Conservation (phyloP, 345 rosid genomes). For the Reutealis trisperma region DNA sequence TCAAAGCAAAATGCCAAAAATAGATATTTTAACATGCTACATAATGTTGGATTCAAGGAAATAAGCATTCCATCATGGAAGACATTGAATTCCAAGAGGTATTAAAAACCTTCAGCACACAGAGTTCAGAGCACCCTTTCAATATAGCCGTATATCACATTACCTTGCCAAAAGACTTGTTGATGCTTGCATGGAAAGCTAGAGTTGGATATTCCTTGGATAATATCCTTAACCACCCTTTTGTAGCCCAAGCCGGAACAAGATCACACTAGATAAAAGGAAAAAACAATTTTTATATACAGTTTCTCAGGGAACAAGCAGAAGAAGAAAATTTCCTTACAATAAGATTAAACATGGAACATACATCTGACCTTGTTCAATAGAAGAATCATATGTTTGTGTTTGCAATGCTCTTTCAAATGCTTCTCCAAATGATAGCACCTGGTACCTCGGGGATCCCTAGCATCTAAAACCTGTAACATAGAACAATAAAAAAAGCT, state of each 20-base stretch:
- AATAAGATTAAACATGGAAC: neutral
- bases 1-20: neutral
- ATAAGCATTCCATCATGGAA: neutral
- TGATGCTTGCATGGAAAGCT: slow-evolving; percentile 95
- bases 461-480: slow-evolving; percentile 90
- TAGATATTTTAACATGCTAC: neutral
- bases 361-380: slow-evolving; percentile 69
- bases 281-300: slow-evolving; percentile 6
- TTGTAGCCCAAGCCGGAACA: slow-evolving; percentile 95
- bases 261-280: slow-evolving; percentile 73
- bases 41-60: neutral
- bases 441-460: slow-evolving; percentile 94
- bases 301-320: neutral
- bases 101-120: neutral
- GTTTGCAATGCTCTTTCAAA: slow-evolving; percentile 88
- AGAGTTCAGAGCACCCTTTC: neutral
- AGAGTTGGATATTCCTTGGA: slow-evolving; percentile 93
- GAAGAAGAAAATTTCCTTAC: neutral
- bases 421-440: slow-evolving; percentile 85
- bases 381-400: slow-evolving; percentile 86
- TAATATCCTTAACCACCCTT: slow-evolving; percentile 83
- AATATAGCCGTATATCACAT: neutral
- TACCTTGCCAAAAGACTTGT: slow-evolving; percentile 96
- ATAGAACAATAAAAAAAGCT: neutral
- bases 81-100: neutral